Evolutionary conservation across 2,329 filamentous ascomycete species (phyloP), one percentile per base, ranked within the genome.

Genomic region (Curvularia lunata): DNA sequence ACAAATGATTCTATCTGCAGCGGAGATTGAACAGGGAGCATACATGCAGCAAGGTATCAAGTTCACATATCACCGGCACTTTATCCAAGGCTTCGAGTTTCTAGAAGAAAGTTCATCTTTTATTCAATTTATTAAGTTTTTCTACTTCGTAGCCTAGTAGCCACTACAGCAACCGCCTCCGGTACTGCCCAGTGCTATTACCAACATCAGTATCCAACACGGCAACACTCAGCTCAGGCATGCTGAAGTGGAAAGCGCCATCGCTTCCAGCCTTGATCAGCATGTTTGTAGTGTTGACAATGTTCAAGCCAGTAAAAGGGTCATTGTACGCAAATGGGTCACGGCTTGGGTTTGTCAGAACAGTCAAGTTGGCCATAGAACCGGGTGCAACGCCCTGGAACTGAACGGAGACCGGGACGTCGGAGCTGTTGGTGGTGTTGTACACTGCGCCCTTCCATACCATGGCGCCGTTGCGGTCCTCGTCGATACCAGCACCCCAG

Each of bases 191-290:
- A 32, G 50, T 57, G 19, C 38, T 48, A 18, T 54, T 54, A 38
- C 50, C 12, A 47, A 55, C 42, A 38, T 67, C 74, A 16, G 69
- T 72, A 41, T 85, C 83, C 51, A 88, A 67, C 2, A 87, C 81
- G 13, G 84, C 84, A 48, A 87, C 80, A 62, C 83, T 86, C 56
- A 86, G 72, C 62, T 84, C 76, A 0, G 84, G 85, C 66, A 88
- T 58, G 25, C 69, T 77, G 63, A 87, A 87, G 42, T 72, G 72
- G 63, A 87, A 86, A 1, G 65, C 70, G 2, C 85, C 85, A 25
- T 79, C 74, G 3, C 69, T 65, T 16, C 77, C 79, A 2, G 72
- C 72, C 16, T 52, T 63, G 28, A 75, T 2, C 13, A 62, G 54
- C 5, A 32, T 68, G 1, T 43, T 66, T 5, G 54, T 66, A 0